Evolutionary conservation across 164 flowering plant species (phyloP).

Genomic region (Kingdonia uniflora): DNA sequence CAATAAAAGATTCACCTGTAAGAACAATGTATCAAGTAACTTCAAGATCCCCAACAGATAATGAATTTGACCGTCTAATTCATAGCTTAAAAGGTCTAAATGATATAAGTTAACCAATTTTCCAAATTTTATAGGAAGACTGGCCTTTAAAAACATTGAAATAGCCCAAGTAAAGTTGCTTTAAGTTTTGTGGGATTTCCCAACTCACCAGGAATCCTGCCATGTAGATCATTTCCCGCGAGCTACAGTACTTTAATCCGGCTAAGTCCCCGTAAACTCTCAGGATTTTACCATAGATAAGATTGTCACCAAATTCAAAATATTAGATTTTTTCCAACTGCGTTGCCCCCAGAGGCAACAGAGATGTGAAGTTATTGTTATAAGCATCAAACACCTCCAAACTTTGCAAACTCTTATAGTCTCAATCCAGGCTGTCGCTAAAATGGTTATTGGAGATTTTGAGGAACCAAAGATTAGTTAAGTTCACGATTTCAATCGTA

Average conservation of each 20-base stretch:
- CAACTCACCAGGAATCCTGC: constrained; percentile 68
- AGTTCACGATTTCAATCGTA: constrained; percentile 27
- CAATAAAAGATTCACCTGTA: constrained; percentile 55
- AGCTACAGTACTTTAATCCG: constrained; percentile 49
- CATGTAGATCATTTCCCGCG: constrained; percentile 64
- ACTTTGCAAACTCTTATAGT: constrained; percentile 37
- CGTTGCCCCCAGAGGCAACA: constrained; percentile 43
- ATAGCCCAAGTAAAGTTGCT: constrained; percentile 57
- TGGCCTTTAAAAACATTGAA: constrained; percentile 74
- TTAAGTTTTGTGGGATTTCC: constrained; percentile 68
- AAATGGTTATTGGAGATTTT: constrained; percentile 80
- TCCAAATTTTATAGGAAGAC: constrained; percentile 72
- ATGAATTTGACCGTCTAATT: constrained; percentile 65
- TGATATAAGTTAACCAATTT: constrained; percentile 45
- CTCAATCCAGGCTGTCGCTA: constrained; percentile 59
- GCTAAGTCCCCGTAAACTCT: constrained; percentile 41
- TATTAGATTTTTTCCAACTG: constrained; percentile 37
- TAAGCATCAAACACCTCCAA: constrained; percentile 71
- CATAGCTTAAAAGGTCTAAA: constrained; percentile 64
- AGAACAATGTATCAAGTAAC: constrained; percentile 52
- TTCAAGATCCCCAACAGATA: constrained; percentile 53
- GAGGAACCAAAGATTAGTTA: constrained; percentile 35
- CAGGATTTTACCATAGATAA: constrained; percentile 66
- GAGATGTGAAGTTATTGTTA: constrained; percentile 67
- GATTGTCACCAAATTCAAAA: constrained; percentile 83